Conservation (phyloP, 257 asterid species). For the Salvia miltiorrhiza region DNA sequence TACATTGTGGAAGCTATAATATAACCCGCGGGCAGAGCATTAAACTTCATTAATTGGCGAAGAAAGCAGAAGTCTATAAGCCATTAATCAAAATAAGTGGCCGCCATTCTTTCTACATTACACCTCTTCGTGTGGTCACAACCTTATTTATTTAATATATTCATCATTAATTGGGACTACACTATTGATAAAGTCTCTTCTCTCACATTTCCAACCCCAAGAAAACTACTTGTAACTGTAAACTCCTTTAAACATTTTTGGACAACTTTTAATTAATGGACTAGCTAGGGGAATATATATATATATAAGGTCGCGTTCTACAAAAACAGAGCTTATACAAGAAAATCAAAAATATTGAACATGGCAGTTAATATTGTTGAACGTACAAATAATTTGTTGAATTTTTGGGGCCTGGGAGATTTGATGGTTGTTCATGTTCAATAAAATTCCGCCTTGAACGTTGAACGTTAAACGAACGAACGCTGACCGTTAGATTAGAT, state of each 20-base stretch:
- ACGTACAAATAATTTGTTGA: too few relatives aligned
- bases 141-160: neutral
- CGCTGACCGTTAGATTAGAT: too few relatives aligned
- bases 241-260: neutral
- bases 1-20: neutral
- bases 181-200: neutral
- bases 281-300: too few relatives aligned
- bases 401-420: too few relatives aligned
- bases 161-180: neutral
- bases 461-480: too few relatives aligned
- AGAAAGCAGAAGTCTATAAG: neutral
- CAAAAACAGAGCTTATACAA: too few relatives aligned
- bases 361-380: too few relatives aligned
- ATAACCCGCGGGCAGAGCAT: neutral
- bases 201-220: neutral
- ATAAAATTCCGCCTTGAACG: too few relatives aligned
- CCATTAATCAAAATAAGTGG: neutral
- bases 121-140: neutral
- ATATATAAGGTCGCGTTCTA: too few relatives aligned
- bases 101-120: neutral
- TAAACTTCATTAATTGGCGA: conserved; percentile 8
- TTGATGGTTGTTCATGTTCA: too few relatives aligned
- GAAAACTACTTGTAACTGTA: neutral
- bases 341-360: too few relatives aligned
- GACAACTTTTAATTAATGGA: neutral